These are phyloP conservation scores for Oryza coarctata DNA, from an alignment of 176 grass and related monocot genomes.

Conservation along the genomic window DNA sequence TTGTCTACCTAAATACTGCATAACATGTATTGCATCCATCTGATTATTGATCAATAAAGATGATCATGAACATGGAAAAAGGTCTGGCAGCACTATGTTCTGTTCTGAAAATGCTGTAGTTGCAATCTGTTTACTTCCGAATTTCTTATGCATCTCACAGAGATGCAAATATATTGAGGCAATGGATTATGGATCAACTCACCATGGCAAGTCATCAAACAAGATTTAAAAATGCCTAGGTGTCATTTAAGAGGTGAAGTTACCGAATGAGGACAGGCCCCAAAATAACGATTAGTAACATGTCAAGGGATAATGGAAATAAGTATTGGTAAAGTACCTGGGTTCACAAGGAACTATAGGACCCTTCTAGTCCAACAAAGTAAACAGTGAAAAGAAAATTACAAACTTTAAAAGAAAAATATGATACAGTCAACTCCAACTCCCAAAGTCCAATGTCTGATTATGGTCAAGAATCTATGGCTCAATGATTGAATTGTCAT, in stretches of 20 bases:
- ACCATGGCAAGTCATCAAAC: conserved; percentile 8
- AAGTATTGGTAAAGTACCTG: conserved; percentile 13
- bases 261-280: background rate
- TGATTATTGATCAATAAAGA: conserved; percentile 2
- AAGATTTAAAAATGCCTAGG: background rate
- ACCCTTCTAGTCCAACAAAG: background rate
- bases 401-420: background rate
- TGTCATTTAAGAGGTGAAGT: conserved; percentile 4
- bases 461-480: conserved; percentile 8
- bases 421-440: background rate
- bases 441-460: background rate
- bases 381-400: background rate
- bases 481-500: background rate
- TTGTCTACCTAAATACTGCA: background rate
- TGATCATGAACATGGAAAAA: background rate
- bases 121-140: conserved; percentile 10
- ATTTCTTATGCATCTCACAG: background rate
- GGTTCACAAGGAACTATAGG: background rate
- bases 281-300: background rate
- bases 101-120: conserved; percentile 7
- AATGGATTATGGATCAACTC: background rate
- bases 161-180: background rate
- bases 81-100: background rate
- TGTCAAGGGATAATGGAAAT: background rate
- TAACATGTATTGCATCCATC: conserved; percentile 11